Evolutionary conservation across 148 eudicot species (phyloP).

Genomic region (Amaranthus hypochondriacus): DNA sequence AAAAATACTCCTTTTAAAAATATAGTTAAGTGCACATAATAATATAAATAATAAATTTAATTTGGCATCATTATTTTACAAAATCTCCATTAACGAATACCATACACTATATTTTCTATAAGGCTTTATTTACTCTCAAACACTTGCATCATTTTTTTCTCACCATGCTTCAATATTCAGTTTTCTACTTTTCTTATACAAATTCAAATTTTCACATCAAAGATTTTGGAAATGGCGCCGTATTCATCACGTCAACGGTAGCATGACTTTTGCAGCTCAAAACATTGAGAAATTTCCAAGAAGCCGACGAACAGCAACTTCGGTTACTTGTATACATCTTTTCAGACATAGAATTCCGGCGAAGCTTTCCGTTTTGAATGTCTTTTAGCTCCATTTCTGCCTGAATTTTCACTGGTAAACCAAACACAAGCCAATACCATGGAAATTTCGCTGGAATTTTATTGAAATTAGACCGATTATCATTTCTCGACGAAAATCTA

Average conservation of each 20-base stretch:
- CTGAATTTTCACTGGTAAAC: slow-evolving; percentile 27
- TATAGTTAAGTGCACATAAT: too few relatives aligned
- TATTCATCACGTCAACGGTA: slow-evolving; percentile 27
- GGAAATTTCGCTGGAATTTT: slow-evolving; percentile 26
- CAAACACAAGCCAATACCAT: slow-evolving; percentile 35
- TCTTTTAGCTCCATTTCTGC: slow-evolving; percentile 41
- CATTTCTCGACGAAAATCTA: not conserved
- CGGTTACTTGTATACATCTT: slow-evolving; percentile 18
- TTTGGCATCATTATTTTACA: too few relatives aligned
- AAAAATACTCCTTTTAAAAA: too few relatives aligned
- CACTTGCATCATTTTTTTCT: too few relatives aligned
- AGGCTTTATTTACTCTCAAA: too few relatives aligned
- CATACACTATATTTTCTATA: too few relatives aligned
- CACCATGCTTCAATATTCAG: too few relatives aligned
- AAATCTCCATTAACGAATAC: too few relatives aligned
- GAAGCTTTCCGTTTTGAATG: slow-evolving; percentile 34
- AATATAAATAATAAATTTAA: too few relatives aligned
- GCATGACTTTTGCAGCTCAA: slow-evolving; percentile 38
- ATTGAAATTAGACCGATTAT: not conserved
- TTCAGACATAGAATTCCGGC: slow-evolving; percentile 17
- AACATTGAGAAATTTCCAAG: slow-evolving; percentile 31
- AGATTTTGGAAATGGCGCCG: slow-evolving; percentile 22
- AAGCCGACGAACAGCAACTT: slow-evolving; percentile 2
- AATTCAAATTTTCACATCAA: too few relatives aligned
- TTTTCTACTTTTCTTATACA: too few relatives aligned